Conservation (phyloP, 176 grass and related monocot species). For the Musa troglodytarum region DNA sequence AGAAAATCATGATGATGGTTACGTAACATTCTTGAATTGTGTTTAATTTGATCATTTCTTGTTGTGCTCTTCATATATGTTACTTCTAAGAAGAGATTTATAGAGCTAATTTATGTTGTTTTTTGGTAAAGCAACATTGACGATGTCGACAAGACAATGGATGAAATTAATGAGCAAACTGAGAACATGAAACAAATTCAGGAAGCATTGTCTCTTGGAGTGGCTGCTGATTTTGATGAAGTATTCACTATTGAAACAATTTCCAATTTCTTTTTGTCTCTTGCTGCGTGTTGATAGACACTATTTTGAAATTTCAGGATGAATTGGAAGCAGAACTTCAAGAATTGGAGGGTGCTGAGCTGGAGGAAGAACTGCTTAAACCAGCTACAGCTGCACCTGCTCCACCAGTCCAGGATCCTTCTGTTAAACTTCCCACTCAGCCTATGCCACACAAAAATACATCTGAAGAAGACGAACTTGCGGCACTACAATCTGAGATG, state of each 20-base stretch:
- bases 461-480: slow-evolving; percentile 75
- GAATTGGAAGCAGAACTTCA: slow-evolving; percentile 94
- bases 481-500: slow-evolving; percentile 89
- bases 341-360: slow-evolving; percentile 69
- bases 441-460: slow-evolving; percentile 51
- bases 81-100: too few species aligned
- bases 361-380: slow-evolving; percentile 72
- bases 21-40: neutral
- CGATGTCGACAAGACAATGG: slow-evolving; percentile 95
- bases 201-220: slow-evolving; percentile 70
- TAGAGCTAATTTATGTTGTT: neutral
- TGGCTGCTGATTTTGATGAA: slow-evolving; percentile 89
- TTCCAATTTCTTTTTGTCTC: neutral
- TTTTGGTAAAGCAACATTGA: slow-evolving; percentile 70
- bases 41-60: neutral
- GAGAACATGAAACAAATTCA: slow-evolving; percentile 99
- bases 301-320: slow-evolving; percentile 38
- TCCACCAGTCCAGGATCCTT: slow-evolving; percentile 37
- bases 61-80: neutral
- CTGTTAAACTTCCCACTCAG: slow-evolving; percentile 9
- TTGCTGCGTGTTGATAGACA: too few species aligned
- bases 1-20: slow-evolving; percentile 1
- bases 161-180: slow-evolving; percentile 92
- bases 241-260: slow-evolving; percentile 14
- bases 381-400: slow-evolving; percentile 47